Conservation (phyloP, 2,329 filamentous ascomycete genomes). For the Didymella glomerata region DNA sequence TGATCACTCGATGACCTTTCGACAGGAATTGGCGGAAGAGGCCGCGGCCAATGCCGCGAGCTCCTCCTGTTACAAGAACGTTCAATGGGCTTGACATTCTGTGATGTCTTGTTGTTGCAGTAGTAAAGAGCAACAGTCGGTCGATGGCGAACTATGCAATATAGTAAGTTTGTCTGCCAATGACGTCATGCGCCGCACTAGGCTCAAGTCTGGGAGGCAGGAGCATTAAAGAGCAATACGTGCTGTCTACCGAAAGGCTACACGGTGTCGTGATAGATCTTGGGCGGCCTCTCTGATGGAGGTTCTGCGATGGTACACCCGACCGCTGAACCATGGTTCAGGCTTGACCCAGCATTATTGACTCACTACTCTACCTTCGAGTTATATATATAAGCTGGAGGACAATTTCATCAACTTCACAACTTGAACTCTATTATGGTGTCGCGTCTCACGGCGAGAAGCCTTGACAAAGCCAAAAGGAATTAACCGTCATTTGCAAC, state of each 20-base stretch:
- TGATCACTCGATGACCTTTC: conserved; percentile 56
- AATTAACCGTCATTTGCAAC: no score
- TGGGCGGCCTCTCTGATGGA: no score
- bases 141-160: no score
- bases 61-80: conserved; percentile 55
- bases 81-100: conserved; percentile 24
- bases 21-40: conserved; percentile 55
- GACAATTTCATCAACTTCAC: not conserved
- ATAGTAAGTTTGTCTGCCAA: no score
- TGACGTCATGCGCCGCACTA: not conserved
- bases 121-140: not conserved
- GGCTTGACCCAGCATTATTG: not conserved
- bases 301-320: no score
- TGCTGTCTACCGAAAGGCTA: no score
- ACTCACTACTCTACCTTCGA: not conserved
- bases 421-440: not conserved
- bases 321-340: not conserved
- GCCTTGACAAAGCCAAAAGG: no score
- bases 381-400: not conserved
- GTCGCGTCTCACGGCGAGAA: no score
- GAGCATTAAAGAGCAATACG: no score
- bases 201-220: no score
- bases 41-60: conserved; percentile 57
- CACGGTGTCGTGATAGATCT: no score
- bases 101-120: not conserved